These are phyloP conservation scores for Terana coerulea DNA, from an alignment of 768 basidiomycete genomes.

Conservation along the genomic window DNA sequence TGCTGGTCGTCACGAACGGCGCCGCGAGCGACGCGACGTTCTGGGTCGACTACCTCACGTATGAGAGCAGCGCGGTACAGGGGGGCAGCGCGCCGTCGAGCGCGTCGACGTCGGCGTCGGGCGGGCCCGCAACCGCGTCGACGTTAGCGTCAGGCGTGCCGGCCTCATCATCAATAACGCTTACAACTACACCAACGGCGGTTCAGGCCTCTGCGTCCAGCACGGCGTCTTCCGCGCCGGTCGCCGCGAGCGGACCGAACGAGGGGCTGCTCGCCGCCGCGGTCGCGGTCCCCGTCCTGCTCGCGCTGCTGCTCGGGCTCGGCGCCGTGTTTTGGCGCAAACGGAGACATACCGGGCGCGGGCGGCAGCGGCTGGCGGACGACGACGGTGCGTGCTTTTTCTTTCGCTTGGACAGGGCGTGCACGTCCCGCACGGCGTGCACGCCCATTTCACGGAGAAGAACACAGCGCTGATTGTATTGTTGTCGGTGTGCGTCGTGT, in stretches of 20 bases:
- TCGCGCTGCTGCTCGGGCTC: not conserved
- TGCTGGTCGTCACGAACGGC: not conserved
- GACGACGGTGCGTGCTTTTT: not conserved
- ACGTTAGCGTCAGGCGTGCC: not conserved
- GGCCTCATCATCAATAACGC: not conserved
- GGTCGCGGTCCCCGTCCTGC: not conserved
- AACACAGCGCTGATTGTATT: no score
- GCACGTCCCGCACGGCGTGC: no score
- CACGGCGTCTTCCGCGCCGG: not conserved
- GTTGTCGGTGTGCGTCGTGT: no score
- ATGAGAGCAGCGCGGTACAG: not conserved
- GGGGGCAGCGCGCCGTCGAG: not conserved
- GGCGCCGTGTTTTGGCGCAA: not conserved
- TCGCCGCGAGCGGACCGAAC: not conserved
- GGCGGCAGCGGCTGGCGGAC: not conserved
- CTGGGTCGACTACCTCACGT: not conserved
- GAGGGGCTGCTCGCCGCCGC: not conserved
- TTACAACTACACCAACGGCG: not conserved
- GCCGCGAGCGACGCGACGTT: not conserved
- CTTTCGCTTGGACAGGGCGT: no score
- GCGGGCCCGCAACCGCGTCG: not conserved
- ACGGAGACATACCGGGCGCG: not conserved
- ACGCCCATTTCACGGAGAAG: no score
- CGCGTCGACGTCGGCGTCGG: not conserved
- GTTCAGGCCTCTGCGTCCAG: not conserved